phyloP scores from a whole-genome alignment of 208 protist genomes.

The Trypanosoma brucei region DNA sequence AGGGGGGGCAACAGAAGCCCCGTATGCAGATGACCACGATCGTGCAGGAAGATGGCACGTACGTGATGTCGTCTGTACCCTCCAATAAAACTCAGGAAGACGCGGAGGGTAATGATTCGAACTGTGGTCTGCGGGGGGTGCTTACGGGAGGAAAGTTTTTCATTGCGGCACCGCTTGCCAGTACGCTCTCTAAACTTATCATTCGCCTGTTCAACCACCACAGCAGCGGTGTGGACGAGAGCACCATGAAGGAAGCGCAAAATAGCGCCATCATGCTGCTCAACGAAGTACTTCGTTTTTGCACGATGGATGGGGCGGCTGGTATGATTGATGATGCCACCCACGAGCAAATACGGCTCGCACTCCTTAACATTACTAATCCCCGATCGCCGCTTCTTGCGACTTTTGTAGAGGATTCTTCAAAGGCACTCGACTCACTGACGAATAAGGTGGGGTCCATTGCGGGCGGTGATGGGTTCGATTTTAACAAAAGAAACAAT shows the following conservation, averaged over 20 bases:
- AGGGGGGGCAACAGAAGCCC: constrained; percentile 6
- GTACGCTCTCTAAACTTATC: constrained; percentile 93
- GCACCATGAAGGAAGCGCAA: constrained; percentile 34
- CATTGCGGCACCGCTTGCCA: constrained; percentile 84
- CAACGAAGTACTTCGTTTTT: constrained; percentile 71
- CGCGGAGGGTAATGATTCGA: not conserved
- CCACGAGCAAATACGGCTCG: constrained; percentile 88
- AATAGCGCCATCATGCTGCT: constrained; percentile 68
- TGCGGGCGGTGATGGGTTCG: too few relatives aligned
- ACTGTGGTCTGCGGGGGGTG: constrained; percentile 38
- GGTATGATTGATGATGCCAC: constrained; percentile 76
- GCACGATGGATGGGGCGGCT: constrained; percentile 30
- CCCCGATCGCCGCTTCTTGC: constrained; percentile 42
- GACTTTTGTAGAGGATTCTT: constrained; percentile 74
- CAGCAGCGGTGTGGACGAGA: constrained; percentile 20
- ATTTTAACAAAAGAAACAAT: too few relatives aligned
- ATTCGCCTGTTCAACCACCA: constrained; percentile 44
- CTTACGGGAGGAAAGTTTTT: constrained; percentile 93
- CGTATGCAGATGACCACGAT: constrained; percentile 61
- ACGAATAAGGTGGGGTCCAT: constrained; percentile 12
- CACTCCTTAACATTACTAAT: constrained; percentile 43
- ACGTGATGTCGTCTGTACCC: constrained; percentile 81
- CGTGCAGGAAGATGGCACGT: constrained; percentile 91
- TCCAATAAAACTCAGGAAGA: constrained; percentile 11
- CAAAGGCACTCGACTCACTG: constrained; percentile 34